phyloP scores from a whole-genome alignment of 345 rosid species.

The Anastatica hierochuntica region DNA sequence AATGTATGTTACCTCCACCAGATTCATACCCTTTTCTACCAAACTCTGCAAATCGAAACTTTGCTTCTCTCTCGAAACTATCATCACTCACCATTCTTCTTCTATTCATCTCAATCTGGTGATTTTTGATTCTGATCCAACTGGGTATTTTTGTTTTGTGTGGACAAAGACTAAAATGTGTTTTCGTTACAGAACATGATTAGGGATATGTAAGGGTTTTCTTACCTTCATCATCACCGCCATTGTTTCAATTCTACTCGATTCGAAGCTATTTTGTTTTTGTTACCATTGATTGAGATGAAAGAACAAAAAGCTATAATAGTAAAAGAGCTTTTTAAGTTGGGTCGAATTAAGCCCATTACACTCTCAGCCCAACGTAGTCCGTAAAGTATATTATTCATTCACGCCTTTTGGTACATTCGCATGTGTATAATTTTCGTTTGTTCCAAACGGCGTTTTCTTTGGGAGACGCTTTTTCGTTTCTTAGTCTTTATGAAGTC shows the following conservation, averaged over 20 bases:
- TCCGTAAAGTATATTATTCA: background rate
- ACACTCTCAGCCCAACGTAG: background rate
- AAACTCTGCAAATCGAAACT: constrained; percentile 32
- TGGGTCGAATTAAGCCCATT: background rate
- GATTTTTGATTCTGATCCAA: background rate
- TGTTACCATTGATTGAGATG: background rate
- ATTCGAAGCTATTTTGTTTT: background rate
- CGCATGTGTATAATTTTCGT: background rate
- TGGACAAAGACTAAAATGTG: no score
- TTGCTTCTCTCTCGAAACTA: constrained; percentile 22
- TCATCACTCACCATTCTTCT: constrained; percentile 18
- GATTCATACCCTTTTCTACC: constrained; percentile 79
- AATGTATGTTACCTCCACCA: constrained; percentile 82
- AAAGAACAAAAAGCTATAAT: background rate
- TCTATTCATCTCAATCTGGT: constrained; percentile 20
- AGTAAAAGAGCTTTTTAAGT: background rate
- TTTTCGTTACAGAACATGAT: background rate
- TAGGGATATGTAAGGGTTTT: background rate
- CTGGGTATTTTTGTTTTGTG: no score
- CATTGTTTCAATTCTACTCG: background rate
- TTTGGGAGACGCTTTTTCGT: no score
- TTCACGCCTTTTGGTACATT: background rate
- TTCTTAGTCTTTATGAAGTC: no score
- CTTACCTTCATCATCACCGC: background rate
- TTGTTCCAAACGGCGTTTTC: no score